Evolutionary conservation across 139 green algal species (phyloP).

Genomic region (Astrephomene gubernaculifera): DNA sequence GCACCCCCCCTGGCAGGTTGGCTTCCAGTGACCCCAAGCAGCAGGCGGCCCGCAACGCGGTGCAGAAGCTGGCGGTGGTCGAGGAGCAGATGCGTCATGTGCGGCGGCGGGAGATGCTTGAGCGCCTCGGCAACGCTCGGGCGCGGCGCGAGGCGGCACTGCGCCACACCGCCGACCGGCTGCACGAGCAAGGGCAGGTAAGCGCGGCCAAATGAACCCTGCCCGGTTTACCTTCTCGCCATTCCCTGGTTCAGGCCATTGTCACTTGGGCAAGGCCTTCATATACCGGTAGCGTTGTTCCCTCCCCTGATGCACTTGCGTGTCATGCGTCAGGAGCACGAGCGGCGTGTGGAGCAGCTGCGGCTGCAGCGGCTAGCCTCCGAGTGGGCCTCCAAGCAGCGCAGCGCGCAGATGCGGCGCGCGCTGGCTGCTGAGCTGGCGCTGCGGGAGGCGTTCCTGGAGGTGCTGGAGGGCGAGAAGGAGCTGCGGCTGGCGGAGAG

Average conservation of each 20-base stretch:
- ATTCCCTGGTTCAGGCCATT: too few species aligned
- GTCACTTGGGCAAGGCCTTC: too few species aligned
- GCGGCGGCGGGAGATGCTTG: slow-evolving; percentile 25
- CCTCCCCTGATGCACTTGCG: too few species aligned
- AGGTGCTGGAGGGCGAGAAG: slow-evolving; percentile 47
- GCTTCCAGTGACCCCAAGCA: slow-evolving; percentile 42
- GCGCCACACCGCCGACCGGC: not conserved
- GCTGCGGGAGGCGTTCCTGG: slow-evolving; percentile 46
- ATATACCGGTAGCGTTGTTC: too few species aligned
- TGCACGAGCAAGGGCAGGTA: slow-evolving; percentile 10
- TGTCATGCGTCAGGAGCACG: not conserved
- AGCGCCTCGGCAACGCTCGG: slow-evolving; percentile 4
- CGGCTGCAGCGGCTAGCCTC: slow-evolving; percentile 25
- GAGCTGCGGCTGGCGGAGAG: slow-evolving; percentile 38
- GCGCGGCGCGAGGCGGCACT: slow-evolving; percentile 14
- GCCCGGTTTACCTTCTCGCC: too few species aligned
- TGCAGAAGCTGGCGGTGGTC: not conserved
- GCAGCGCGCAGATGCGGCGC: slow-evolving; percentile 15
- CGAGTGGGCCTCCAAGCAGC: not conserved
- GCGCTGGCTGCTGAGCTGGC: slow-evolving; percentile 27
- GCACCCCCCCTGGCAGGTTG: too few species aligned
- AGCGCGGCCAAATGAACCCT: too few species aligned
- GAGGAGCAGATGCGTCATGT: slow-evolving; percentile 3
- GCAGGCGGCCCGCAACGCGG: not conserved
- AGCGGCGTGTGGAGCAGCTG: slow-evolving; percentile 33